These are phyloP conservation scores for Cerioporus squamosus DNA, from an alignment of 1,284 basidiomycete genomes.

Conservation along the genomic window DNA sequence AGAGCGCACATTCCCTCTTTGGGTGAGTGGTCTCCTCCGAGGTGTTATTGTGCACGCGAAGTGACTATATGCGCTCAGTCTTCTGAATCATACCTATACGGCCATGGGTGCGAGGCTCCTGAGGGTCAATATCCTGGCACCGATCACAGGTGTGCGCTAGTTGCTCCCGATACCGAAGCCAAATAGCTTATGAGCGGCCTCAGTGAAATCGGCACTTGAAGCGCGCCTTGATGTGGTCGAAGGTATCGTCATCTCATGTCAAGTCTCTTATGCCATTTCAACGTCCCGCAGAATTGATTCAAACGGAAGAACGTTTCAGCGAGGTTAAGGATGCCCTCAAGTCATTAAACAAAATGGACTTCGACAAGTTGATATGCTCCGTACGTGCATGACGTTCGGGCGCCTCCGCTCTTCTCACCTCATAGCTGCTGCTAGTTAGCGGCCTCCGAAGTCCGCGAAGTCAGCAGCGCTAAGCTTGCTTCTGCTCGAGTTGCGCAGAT, in stretches of 20 bases:
- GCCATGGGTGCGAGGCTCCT: slow-evolving; percentile 86
- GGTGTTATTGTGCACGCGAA: background rate
- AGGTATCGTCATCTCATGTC: slow-evolving; percentile 47
- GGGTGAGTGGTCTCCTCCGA: slow-evolving; percentile 53
- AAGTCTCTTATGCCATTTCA: background rate
- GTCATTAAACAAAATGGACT: slow-evolving; percentile 77
- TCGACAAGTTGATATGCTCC: slow-evolving; percentile 84
- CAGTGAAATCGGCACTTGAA: slow-evolving; percentile 70
- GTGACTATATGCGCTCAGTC: slow-evolving; percentile 37
- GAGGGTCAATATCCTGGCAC: slow-evolving; percentile 83
- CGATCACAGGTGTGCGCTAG: slow-evolving; percentile 63
- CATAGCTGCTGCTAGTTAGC: slow-evolving; percentile 51
- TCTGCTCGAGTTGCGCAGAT: slow-evolving; percentile 77
- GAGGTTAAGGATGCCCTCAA: slow-evolving; percentile 74
- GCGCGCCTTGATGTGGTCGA: slow-evolving; percentile 85
- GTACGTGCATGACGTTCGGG: slow-evolving; percentile 42
- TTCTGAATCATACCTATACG: slow-evolving; percentile 83
- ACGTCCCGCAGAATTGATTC: slow-evolving; percentile 65
- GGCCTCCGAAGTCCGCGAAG: slow-evolving; percentile 58
- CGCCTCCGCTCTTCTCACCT: background rate
- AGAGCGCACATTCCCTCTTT: slow-evolving; percentile 70
- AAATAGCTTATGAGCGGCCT: background rate
- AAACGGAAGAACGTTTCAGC: slow-evolving; percentile 75
- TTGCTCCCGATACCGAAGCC: background rate
- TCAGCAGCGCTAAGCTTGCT: slow-evolving; percentile 61